Base-by-base conservation (phyloP, 371 early-diverging fungal species). In the Mucor ambiguus region DNA sequence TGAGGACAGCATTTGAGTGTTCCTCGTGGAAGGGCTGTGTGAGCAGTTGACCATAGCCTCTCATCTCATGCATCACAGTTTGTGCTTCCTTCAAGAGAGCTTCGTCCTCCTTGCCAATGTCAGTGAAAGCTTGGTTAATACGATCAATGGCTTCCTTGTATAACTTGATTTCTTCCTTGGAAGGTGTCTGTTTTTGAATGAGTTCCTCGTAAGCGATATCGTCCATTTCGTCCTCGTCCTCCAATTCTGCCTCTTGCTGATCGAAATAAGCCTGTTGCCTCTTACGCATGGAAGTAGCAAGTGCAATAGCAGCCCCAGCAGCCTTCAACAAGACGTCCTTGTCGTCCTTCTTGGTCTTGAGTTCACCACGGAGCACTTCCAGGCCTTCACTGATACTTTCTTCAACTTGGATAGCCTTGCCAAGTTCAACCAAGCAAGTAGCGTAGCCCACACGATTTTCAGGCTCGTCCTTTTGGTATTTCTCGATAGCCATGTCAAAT, bases 401-500 rank as follows among this genome's bases (percentile, higher is more conserved):
- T 57, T 81, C 69, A 0, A 84, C 81, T 2, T 66, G n/a, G 8
- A 81, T 57, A 16, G 71, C 63, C 18, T 75, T 77, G 22, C 84
- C 84, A 0, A 81, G 55, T 35, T 81, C 77, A 8, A 84, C 65
- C 1, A 84, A 63, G 55, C 84, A 81, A 2, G 64, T 58, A 10
- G 81, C 81, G 62, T 84, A 81, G 2, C 77, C 81, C 3, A 73
- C 20, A 5, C 70, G 71, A 41, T 79, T 70, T 9, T 83, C 74
- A 0, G 85, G 78, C 14, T 83, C 84, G 2, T 80, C 69, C 16
- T 71, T 66, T 69, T 84, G 76, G 63, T 78, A 88, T 22, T 78
- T 79, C 32, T 86, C 85, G 33, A 88, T 70, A 0, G 88, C 85
- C 77, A 84, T 72, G 58, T 86, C 88, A 64, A 84, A 88, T 28